A percentile compares a stretch with the other conserved stretches of the same genome.
These are phyloP conservation scores for Spathaspora passalidarum DNA, from an alignment of 805 yeast species.

Conservation along the genomic window DNA sequence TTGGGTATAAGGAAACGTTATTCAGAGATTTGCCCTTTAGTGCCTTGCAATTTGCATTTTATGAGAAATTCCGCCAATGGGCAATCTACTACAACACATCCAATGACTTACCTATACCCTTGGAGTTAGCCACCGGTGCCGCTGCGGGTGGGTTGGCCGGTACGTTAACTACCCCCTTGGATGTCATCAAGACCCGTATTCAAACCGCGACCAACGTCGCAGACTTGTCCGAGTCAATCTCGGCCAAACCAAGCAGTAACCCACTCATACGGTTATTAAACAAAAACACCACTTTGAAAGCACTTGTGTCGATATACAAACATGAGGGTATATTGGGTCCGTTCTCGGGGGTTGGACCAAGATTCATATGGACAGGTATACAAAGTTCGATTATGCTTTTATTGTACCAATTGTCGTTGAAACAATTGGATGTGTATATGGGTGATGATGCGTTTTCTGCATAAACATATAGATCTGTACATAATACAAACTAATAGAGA, in stretches of 20 bases:
- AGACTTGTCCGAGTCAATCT: neutral
- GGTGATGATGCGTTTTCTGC: constrained; percentile 2
- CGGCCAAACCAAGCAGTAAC: constrained; percentile 1
- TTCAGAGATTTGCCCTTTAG: constrained; percentile 93
- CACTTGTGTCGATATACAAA: constrained; percentile 47
- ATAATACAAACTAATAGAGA: neutral
- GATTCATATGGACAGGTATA: constrained; percentile 93
- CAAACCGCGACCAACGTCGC: constrained; percentile 70
- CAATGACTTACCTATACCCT: constrained; percentile 49
- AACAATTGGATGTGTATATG: constrained; percentile 38
- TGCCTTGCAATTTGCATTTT: constrained; percentile 93
- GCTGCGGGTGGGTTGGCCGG: constrained; percentile 96
- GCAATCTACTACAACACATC: constrained; percentile 44
- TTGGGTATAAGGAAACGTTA: constrained; percentile 92
- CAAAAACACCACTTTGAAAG: constrained; percentile 27
- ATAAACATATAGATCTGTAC: neutral
- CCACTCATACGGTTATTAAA: constrained; percentile 11
- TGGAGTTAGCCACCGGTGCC: constrained; percentile 86
- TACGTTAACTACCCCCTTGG: constrained; percentile 82
- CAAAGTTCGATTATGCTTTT: constrained; percentile 94
- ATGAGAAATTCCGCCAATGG: constrained; percentile 71
- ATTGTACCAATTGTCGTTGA: constrained; percentile 76
- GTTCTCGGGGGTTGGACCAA: constrained; percentile 94
- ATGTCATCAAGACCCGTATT: constrained; percentile 86
- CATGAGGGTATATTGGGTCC: constrained; percentile 77